phyloP scores from a whole-genome alignment of 2,329 filamentous ascomycete species.

The Diplocarpon mali region DNA sequence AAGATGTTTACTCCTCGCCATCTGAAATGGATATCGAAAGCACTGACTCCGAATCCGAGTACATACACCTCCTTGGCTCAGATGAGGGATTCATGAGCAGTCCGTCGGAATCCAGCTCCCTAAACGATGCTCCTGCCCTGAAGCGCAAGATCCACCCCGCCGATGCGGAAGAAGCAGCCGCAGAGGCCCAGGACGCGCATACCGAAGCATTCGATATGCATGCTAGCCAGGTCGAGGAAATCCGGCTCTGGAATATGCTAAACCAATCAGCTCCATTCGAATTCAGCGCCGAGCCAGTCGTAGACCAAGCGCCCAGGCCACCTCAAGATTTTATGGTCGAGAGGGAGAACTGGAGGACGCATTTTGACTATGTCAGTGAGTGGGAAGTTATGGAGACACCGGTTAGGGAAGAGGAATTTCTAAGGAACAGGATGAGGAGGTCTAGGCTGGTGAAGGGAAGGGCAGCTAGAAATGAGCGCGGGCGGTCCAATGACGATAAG shows the following conservation, averaged over 20 bases:
- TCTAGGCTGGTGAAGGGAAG: conserved; percentile 10
- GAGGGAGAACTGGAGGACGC: conserved; percentile 21
- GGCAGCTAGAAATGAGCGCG: conserved; percentile 1
- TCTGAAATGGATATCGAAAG: neutral
- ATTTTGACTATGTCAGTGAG: conserved; percentile 21
- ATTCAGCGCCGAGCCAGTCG: conserved; percentile 10
- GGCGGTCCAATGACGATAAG: neutral
- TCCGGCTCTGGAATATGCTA: conserved; percentile 22
- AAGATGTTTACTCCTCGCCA: neutral
- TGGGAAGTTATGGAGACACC: conserved; percentile 23
- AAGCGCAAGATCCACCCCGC: neutral
- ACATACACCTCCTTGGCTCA: neutral
- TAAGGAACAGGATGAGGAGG: conserved; percentile 12
- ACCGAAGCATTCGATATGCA: conserved; percentile 22
- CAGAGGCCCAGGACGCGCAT: conserved; percentile 17
- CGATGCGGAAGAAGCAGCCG: conserved; percentile 2
- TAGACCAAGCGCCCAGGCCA: conserved; percentile 4
- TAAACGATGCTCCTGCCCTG: neutral
- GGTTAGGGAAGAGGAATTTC: conserved; percentile 17
- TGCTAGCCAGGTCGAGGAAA: conserved; percentile 21
- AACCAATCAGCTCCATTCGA: conserved; percentile 20
- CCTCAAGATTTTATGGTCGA: conserved; percentile 2
- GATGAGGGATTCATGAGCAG: conserved; percentile 2
- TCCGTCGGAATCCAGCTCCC: neutral
- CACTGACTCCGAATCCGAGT: neutral